Evolutionary conservation across 305 asterid genomes (phyloP).

Genomic region (Rubia occidens): DNA sequence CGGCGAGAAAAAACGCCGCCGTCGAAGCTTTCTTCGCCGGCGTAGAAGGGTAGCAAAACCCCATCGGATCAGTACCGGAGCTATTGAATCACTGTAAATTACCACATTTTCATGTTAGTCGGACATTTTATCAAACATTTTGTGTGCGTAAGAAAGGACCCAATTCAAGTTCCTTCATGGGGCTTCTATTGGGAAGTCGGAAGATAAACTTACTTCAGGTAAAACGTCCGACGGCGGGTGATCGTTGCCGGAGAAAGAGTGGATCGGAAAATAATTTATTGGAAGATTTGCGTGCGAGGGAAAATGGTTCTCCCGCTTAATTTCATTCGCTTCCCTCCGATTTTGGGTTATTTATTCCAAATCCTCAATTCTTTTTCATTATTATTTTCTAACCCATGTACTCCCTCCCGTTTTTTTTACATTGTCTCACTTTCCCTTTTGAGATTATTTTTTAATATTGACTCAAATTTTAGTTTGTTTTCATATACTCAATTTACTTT

Average conservation of each 20-base stretch:
- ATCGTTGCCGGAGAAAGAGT: background rate
- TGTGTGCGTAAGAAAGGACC: background rate
- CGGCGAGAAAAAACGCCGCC: slow-evolving; percentile 41
- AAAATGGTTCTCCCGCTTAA: background rate
- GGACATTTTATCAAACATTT: slow-evolving; percentile 12
- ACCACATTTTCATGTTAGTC: background rate
- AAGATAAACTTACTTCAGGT: background rate
- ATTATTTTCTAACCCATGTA: too few species aligned
- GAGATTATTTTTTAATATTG: too few species aligned
- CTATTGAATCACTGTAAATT: background rate
- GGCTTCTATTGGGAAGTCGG: background rate
- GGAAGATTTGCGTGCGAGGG: background rate
- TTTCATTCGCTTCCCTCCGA: background rate
- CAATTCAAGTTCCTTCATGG: too few species aligned
- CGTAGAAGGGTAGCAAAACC: slow-evolving; percentile 54
- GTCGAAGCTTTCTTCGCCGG: slow-evolving; percentile 50
- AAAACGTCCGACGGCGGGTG: background rate
- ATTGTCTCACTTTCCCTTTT: too few species aligned
- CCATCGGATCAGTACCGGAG: slow-evolving; percentile 31
- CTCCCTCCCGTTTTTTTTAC: too few species aligned
- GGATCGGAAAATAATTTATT: background rate
- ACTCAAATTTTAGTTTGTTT: too few species aligned
- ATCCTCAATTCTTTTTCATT: background rate
- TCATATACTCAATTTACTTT: too few species aligned
- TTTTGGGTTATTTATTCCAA: background rate